phyloP scores from a whole-genome alignment of 2,329 filamentous ascomycete species.

The Malbranchea cinnamomea region DNA sequence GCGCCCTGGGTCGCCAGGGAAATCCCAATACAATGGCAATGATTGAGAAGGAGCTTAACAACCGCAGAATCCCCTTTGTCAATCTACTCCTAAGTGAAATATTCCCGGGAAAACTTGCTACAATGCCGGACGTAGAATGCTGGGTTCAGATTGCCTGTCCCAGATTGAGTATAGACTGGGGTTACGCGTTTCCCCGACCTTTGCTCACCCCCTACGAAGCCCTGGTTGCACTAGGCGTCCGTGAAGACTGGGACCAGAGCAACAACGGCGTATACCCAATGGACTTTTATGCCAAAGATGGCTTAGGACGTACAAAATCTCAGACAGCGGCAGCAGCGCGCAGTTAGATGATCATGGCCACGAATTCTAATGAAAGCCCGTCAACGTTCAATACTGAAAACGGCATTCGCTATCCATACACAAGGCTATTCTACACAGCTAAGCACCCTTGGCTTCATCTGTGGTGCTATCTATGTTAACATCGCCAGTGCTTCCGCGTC shows the following conservation, averaged over 20 bases:
- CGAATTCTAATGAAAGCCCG: no score
- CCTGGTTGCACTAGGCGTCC: constrained; percentile 68
- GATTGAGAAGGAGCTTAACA: constrained; percentile 63
- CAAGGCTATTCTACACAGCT: no score
- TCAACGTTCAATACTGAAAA: no score
- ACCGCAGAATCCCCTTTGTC: constrained; percentile 62
- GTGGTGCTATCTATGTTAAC: constrained; percentile 3
- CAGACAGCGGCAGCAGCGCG: no score
- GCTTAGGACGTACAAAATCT: constrained; percentile 61
- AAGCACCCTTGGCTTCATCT: no score
- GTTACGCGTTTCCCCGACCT: constrained; percentile 82
- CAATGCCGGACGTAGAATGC: constrained; percentile 88
- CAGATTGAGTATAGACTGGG: constrained; percentile 96
- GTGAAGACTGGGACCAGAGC: constrained; percentile 54
- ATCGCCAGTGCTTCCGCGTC: constrained; percentile 11
- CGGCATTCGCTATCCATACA: no score
- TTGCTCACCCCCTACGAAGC: constrained; percentile 91
- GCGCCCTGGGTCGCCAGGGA: constrained; percentile 80
- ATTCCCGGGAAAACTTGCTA: constrained; percentile 83
- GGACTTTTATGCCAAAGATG: constrained; percentile 94
- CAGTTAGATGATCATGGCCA: no score
- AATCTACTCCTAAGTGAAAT: constrained; percentile 87
- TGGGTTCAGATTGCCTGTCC: constrained; percentile 99
- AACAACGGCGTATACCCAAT: constrained; percentile 69
- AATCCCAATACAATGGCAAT: constrained; percentile 84